Conservation (phyloP, 2,329 filamentous ascomycete species). For the Teratosphaeria pseudoeucalypti region DNA sequence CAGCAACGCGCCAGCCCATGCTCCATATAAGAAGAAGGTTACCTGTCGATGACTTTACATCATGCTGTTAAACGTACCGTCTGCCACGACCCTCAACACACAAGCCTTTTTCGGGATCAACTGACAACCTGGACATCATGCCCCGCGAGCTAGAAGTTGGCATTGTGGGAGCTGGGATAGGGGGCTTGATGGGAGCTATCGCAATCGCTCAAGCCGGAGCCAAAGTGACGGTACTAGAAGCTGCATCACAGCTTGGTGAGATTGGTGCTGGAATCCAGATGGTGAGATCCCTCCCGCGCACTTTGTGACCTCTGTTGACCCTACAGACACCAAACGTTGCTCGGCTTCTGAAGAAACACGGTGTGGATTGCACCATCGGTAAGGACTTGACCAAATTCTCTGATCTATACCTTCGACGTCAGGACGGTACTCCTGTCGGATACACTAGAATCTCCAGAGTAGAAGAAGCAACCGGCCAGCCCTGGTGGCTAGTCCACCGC, state of each 20-base stretch:
- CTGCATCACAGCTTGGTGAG: constrained; percentile 28
- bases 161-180: constrained; percentile 27
- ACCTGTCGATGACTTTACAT: too few relatives aligned
- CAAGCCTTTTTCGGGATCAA: neutral
- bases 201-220: constrained; percentile 26
- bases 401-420: constrained; percentile 31
- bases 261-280: constrained; percentile 18
- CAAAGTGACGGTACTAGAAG: constrained; percentile 30
- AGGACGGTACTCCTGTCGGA: constrained; percentile 31
- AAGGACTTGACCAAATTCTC: constrained; percentile 31
- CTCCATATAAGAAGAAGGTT: neutral
- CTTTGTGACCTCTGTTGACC: constrained; percentile 8
- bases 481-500: constrained; percentile 39
- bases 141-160: constrained; percentile 13
- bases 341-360: constrained; percentile 31
- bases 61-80: too few relatives aligned
- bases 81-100: neutral
- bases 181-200: constrained; percentile 31
- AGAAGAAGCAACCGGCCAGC: constrained; percentile 24
- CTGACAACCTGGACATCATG: constrained; percentile 2
- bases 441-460: constrained; percentile 27
- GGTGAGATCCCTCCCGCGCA: neutral
- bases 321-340: constrained; percentile 34
- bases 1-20: neutral
- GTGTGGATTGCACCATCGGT: constrained; percentile 31